Conservation (phyloP, 805 yeast species). For the Monosporozyma yasuniensis region DNA sequence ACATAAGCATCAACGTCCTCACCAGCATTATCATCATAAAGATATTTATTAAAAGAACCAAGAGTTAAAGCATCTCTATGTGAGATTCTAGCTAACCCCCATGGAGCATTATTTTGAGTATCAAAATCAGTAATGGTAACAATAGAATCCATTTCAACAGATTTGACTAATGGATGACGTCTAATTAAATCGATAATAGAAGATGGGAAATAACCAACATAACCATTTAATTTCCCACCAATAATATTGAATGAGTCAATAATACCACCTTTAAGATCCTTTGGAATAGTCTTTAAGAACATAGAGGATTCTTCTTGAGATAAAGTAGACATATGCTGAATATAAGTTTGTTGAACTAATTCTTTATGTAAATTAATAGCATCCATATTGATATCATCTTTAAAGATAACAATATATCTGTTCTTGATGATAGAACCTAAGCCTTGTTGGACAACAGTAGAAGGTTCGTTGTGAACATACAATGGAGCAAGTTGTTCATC, state of each 20-base stretch:
- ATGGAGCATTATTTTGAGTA: constrained; percentile 77
- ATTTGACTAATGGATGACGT: constrained; percentile 52
- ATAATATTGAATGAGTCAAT: constrained; percentile 49
- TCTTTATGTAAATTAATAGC: constrained; percentile 56
- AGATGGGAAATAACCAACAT: constrained; percentile 75
- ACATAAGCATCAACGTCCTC: constrained; percentile 80
- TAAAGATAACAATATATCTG: constrained; percentile 81
- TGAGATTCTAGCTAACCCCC: constrained; percentile 90
- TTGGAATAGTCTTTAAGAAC: constrained; percentile 12
- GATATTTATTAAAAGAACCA: constrained; percentile 63
- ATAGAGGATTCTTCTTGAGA: constrained; percentile 7
- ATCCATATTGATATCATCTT: constrained; percentile 47
- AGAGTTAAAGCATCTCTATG: constrained; percentile 65
- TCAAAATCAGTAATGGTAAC: constrained; percentile 57
- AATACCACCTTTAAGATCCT: constrained; percentile 40
- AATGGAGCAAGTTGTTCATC: constrained; percentile 37
- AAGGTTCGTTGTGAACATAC: constrained; percentile 13
- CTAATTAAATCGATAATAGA: constrained; percentile 67
- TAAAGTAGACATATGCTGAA: not conserved
- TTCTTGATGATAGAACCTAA: constrained; percentile 42
- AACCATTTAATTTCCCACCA: constrained; percentile 56
- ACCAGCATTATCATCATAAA: constrained; percentile 67
- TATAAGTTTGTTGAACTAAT: constrained; percentile 51
- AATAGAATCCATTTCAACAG: constrained; percentile 66
- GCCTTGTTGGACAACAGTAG: constrained; percentile 20